These are phyloP conservation scores for Clavispora vitiphila DNA, from an alignment of 805 yeast genomes.

Conservation along the genomic window DNA sequence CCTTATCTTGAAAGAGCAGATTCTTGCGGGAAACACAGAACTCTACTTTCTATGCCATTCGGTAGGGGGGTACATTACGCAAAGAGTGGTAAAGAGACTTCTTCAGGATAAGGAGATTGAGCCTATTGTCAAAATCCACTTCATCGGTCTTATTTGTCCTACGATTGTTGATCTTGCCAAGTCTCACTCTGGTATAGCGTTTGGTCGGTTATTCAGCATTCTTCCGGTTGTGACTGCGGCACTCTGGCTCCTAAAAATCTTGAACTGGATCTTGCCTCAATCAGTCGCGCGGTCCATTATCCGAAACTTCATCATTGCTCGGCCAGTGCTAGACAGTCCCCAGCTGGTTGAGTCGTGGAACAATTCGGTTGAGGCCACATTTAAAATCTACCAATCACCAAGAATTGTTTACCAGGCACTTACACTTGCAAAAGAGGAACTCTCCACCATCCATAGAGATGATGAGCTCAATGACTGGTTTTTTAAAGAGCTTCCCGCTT, in stretches of 20 bases:
- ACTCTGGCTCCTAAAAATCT: slow-evolving; percentile 17
- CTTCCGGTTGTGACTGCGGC: slow-evolving; percentile 30
- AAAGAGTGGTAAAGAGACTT: slow-evolving; percentile 40
- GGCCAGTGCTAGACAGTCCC: slow-evolving; percentile 15
- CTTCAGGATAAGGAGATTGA: slow-evolving; percentile 19
- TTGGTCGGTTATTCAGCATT: slow-evolving; percentile 20
- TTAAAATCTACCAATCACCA: slow-evolving; percentile 36
- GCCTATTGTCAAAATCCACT: slow-evolving; percentile 26
- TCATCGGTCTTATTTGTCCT: slow-evolving; percentile 65
- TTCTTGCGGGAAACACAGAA: slow-evolving; percentile 18
- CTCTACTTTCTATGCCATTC: slow-evolving; percentile 63
- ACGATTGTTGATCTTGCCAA: slow-evolving; percentile 59
- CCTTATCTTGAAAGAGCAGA: slow-evolving; percentile 38
- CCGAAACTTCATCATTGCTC: slow-evolving; percentile 20
- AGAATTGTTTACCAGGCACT: slow-evolving; percentile 50
- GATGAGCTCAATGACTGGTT: slow-evolving; percentile 48
- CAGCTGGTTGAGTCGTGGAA: slow-evolving; percentile 25
- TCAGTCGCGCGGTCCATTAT: slow-evolving; percentile 19
- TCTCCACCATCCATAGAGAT: slow-evolving; percentile 46
- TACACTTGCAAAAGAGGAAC: slow-evolving; percentile 56
- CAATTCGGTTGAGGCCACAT: slow-evolving; percentile 39
- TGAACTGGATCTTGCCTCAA: slow-evolving; percentile 30
- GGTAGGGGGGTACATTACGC: slow-evolving; percentile 62
- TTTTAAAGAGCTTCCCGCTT: slow-evolving; percentile 24
- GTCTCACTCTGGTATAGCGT: slow-evolving; percentile 29